Evolutionary conservation across 176 grass and related monocot genomes (phyloP).

Genomic region (Tillandsia leiboldiana): DNA sequence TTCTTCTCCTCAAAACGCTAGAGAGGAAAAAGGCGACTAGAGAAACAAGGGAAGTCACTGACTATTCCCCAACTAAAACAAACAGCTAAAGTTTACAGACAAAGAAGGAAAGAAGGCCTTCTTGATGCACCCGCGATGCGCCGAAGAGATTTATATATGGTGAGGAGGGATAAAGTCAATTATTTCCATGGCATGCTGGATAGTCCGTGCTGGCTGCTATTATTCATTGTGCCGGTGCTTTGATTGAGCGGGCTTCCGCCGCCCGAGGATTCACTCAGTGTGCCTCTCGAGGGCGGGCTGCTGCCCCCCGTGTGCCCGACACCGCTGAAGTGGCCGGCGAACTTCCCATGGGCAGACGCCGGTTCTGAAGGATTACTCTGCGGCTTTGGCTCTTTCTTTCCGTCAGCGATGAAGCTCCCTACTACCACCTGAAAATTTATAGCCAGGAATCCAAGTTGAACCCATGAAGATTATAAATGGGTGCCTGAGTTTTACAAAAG

Average conservation of each 20-base stretch:
- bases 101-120: neutral
- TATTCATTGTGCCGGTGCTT: slow-evolving; percentile 33
- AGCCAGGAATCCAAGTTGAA: no score
- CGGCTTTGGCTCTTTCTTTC: slow-evolving; percentile 45
- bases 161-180: neutral
- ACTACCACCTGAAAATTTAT: slow-evolving; percentile 45
- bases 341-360: slow-evolving; percentile 26
- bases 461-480: neutral
- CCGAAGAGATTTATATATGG: neutral
- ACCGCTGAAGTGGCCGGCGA: neutral
- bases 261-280: slow-evolving; percentile 49
- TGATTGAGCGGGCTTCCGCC: slow-evolving; percentile 69
- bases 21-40: slow-evolving; percentile 13
- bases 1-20: slow-evolving; percentile 26
- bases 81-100: neutral
- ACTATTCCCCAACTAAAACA: neutral
- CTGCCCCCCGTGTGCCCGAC: slow-evolving; percentile 14
- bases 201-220: slow-evolving; percentile 42
- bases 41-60: neutral
- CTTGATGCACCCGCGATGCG: neutral
- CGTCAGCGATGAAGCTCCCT: slow-evolving; percentile 68
- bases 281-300: slow-evolving; percentile 68
- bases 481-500: neutral
- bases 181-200: slow-evolving; percentile 85
- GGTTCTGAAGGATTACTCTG: slow-evolving; percentile 28